A percentile compares a stretch with the other conserved stretches of the same genome.
Evolutionary conservation across 2,329 filamentous ascomycete species (phyloP).

Genomic region (Pseudogymnoascus sp.): DNA sequence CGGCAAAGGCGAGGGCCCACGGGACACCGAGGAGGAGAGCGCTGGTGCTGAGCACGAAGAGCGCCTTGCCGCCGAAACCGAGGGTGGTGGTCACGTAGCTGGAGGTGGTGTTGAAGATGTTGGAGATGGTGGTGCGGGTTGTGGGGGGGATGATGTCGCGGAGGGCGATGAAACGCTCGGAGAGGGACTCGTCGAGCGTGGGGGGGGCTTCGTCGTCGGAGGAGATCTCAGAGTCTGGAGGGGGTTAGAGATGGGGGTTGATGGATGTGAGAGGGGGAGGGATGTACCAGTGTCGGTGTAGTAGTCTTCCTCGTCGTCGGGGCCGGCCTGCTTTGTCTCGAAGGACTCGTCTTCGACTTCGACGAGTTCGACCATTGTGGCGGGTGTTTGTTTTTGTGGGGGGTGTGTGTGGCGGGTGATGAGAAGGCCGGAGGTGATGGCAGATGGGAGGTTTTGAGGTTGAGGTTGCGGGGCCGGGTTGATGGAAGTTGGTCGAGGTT

Average conservation of each 20-base stretch:
- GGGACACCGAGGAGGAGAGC: slow-evolving; percentile 86
- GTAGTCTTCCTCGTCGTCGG: slow-evolving; percentile 70
- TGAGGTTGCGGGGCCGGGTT: neutral
- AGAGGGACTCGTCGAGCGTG: slow-evolving; percentile 47
- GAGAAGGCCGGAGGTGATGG: neutral
- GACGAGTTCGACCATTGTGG: slow-evolving; percentile 86
- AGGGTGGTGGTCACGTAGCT: slow-evolving; percentile 52
- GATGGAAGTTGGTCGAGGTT: neutral
- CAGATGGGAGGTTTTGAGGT: neutral
- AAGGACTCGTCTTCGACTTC: slow-evolving; percentile 98
- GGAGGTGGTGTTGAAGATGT: slow-evolving; percentile 47
- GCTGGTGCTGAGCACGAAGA: slow-evolving; percentile 87
- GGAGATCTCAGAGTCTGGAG: slow-evolving; percentile 71
- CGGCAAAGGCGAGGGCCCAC: slow-evolving; percentile 83
- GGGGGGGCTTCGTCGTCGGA: slow-evolving; percentile 62
- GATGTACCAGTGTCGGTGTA: slow-evolving; percentile 82
- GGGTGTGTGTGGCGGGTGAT: neutral
- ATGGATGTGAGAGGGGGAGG: slow-evolving; percentile 5
- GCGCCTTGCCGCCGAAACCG: slow-evolving; percentile 70
- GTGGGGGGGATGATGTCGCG: slow-evolving; percentile 70
- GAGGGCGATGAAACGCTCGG: slow-evolving; percentile 63
- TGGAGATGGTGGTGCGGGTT: slow-evolving; percentile 59
- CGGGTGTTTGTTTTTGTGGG: neutral
- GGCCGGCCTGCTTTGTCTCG: slow-evolving; percentile 57
- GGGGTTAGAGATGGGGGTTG: neutral